Percentiles rank a stretch among this genome's conserved stretches.
Conservation (phyloP, 129 eudicot species). For the Flaveria bidentis region DNA sequence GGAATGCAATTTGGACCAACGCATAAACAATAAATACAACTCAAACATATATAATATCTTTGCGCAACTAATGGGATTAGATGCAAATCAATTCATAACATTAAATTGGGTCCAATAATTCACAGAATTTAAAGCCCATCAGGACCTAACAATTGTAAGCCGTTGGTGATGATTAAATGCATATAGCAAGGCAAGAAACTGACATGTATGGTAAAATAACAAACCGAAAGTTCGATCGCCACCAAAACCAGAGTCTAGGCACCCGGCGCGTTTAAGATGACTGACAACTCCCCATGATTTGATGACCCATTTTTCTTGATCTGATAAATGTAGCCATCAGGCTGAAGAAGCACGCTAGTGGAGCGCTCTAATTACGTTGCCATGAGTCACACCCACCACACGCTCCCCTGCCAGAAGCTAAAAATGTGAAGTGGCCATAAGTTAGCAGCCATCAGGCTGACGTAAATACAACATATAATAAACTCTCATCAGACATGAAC, state of each 20-base stretch:
- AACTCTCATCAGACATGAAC: too few relatives aligned
- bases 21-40: not conserved
- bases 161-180: conserved; percentile 13
- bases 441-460: too few relatives aligned
- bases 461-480: too few relatives aligned
- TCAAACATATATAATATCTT: conserved; percentile 11
- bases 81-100: conserved; percentile 34
- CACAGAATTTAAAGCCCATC: conserved; percentile 23
- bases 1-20: conserved; percentile 24
- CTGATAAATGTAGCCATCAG: conserved; percentile 44
- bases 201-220: conserved; percentile 27
- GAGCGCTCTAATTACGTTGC: not conserved
- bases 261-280: conserved; percentile 50
- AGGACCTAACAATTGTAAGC: conserved; percentile 24
- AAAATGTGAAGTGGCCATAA: not conserved
- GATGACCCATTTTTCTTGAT: conserved; percentile 52
- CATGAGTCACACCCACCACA: conserved; percentile 53
- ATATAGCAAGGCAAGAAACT: conserved; percentile 21
- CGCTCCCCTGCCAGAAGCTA: conserved; percentile 39
- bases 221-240: conserved; percentile 64
- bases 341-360: conserved; percentile 47
- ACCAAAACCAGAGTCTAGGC: conserved; percentile 64
- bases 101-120: conserved; percentile 28
- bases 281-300: conserved; percentile 68
- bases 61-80: conserved; percentile 29